Conservation (phyloP, 140 eudicot species). For the Erigeron philadelphicus region DNA sequence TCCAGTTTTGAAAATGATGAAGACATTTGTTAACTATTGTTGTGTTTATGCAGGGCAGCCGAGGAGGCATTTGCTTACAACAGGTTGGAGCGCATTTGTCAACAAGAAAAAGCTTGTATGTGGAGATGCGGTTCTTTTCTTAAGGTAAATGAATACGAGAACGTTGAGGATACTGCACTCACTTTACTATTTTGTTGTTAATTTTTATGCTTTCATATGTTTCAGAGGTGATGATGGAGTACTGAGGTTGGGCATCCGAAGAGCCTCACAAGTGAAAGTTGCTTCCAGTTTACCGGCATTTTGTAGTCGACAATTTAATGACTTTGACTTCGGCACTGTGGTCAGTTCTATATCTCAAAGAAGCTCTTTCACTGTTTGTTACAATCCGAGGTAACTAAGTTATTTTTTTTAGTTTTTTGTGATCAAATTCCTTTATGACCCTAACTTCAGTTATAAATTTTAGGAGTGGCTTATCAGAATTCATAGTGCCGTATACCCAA, state of each 20-base stretch:
- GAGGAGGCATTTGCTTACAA: conserved; percentile 51
- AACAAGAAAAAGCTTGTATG: conserved; percentile 53
- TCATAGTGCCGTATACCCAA: conserved; percentile 56
- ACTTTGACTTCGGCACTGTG: conserved; percentile 40
- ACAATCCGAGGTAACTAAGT: conserved; percentile 71
- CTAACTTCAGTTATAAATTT: conserved; percentile 20
- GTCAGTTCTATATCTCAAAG: conserved; percentile 54
- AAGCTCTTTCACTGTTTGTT: conserved; percentile 52
- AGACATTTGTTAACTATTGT: neutral
- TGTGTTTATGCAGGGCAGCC: conserved; percentile 43
- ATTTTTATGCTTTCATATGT: neutral
- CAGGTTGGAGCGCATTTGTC: conserved; percentile 53
- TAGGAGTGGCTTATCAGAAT: conserved; percentile 71
- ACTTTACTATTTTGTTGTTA: neutral
- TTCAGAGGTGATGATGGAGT: conserved; percentile 91
- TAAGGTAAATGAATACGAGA: conserved; percentile 27
- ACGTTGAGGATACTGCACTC: neutral
- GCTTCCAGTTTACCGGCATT: conserved; percentile 33
- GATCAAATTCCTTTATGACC: neutral
- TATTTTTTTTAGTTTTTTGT: neutral
- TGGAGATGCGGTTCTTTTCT: conserved; percentile 53
- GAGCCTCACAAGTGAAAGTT: conserved; percentile 60
- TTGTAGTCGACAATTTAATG: conserved; percentile 37
- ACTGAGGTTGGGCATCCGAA: conserved; percentile 79
- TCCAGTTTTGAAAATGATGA: neutral